phyloP scores from a whole-genome alignment of 2,329 filamentous ascomycete genomes.

The Aphanocladium album region DNA sequence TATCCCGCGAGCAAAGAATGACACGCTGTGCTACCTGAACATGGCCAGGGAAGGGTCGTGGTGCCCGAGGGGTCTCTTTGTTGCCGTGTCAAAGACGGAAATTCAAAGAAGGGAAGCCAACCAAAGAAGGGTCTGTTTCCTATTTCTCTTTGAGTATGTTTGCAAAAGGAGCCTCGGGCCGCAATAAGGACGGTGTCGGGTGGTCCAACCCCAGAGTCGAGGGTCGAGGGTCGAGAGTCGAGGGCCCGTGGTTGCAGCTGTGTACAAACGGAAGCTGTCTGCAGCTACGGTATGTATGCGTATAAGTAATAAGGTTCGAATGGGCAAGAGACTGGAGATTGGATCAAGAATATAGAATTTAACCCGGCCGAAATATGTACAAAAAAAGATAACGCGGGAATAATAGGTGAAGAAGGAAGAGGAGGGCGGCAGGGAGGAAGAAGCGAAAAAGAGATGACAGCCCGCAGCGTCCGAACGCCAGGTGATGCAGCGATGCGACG shows the following conservation, averaged over 20 bases:
- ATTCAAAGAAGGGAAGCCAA: neutral
- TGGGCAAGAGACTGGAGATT: neutral
- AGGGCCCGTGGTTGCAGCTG: neutral
- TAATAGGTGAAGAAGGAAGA: neutral
- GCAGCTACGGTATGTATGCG: conserved; percentile 1
- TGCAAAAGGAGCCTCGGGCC: neutral
- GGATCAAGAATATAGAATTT: neutral
- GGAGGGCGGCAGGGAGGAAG: neutral
- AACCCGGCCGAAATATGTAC: neutral
- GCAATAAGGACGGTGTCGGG: conserved; percentile 2
- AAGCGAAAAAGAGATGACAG: neutral
- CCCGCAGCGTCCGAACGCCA: neutral
- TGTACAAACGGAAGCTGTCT: conserved; percentile 7
- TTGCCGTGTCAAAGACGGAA: neutral
- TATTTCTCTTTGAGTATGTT: neutral
- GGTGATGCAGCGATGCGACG: conserved; percentile 9
- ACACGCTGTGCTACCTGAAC: conserved; percentile 7
- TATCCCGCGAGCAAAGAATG: conserved; percentile 8
- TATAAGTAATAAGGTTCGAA: conserved; percentile 1
- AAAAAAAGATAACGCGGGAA: neutral
- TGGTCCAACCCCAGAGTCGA: neutral
- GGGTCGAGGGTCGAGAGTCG: neutral
- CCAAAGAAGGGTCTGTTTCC: neutral
- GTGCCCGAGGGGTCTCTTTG: neutral
- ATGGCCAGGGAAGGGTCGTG: conserved; percentile 1